A percentile compares a stretch with the other conserved stretches of the same genome.
Evolutionary conservation across 192 early-diverging fungal species (phyloP).

Genomic region (Lobulomyces angularis): DNA sequence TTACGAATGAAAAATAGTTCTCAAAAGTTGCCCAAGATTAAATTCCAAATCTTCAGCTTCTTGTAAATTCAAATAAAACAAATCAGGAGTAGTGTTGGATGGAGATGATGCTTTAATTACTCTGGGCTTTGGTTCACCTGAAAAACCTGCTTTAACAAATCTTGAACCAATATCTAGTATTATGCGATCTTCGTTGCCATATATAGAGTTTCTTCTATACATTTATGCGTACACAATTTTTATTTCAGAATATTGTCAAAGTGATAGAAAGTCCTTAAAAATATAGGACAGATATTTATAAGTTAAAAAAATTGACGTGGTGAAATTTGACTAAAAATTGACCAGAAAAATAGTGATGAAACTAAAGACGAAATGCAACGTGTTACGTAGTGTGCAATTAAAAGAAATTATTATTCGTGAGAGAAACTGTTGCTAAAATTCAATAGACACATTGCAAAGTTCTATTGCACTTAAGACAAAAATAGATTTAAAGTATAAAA

Average conservation of each 20-base stretch:
- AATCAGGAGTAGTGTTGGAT: conserved; percentile 34
- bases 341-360: too few species aligned
- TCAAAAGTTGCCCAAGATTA: conserved; percentile 1
- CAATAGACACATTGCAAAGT: too few species aligned
- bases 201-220: conserved; percentile 44
- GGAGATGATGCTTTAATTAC: too few species aligned
- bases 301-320: background rate
- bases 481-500: too few species aligned
- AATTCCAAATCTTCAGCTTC: conserved; percentile 13
- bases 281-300: conserved; percentile 7
- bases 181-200: conserved; percentile 71
- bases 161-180: conserved; percentile 76
- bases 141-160: conserved; percentile 75
- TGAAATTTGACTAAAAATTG: too few species aligned
- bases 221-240: background rate
- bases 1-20: background rate
- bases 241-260: too few species aligned
- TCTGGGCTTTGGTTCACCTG: conserved; percentile 67
- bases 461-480: too few species aligned
- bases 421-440: too few species aligned
- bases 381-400: too few species aligned
- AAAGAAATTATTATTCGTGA: too few species aligned
- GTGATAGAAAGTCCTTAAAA: conserved; percentile 25
- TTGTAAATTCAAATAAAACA: conserved; percentile 11
- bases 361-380: too few species aligned